Conservation (phyloP, 768 basidiomycete species). For the Leccinum disarticulatum region DNA sequence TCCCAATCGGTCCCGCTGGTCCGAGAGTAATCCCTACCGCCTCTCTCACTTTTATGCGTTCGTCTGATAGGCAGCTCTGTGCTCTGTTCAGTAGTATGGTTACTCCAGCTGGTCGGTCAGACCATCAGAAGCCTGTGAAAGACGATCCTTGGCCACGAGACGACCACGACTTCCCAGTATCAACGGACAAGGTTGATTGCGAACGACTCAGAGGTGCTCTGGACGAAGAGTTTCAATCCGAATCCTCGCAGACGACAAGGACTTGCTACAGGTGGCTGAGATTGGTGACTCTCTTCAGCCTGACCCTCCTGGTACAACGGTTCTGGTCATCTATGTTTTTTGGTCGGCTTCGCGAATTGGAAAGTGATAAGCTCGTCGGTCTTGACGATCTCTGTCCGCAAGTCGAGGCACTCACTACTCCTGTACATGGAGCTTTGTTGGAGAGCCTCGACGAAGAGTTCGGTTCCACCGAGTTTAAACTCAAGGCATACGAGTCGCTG, state of each 20-base stretch:
- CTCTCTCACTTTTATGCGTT: not conserved
- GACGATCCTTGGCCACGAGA: not conserved
- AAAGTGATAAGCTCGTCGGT: not conserved
- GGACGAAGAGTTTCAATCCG: not conserved
- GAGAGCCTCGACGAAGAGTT: not conserved
- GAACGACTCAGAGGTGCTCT: not conserved
- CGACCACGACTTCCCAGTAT: too few species aligned
- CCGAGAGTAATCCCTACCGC: not conserved
- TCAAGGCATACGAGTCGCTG: not conserved
- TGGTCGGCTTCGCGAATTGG: not conserved
- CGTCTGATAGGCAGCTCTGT: not conserved
- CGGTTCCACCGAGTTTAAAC: not conserved
- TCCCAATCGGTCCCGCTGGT: too few species aligned
- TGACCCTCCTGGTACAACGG: not conserved
- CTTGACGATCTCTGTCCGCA: not conserved
- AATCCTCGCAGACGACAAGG: not conserved
- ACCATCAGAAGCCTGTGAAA: not conserved
- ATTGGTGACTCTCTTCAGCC: not conserved
- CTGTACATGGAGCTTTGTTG: not conserved
- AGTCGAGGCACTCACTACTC: not conserved
- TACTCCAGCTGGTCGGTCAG: not conserved
- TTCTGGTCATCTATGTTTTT: not conserved
- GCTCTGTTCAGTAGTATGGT: not conserved
- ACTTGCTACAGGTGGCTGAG: not conserved
- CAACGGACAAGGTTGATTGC: not conserved